Evolutionary conservation across 2,329 filamentous ascomycete genomes (phyloP), one percentile per base, ranked within the genome.

Genomic region (Penicillium capsulatum): DNA sequence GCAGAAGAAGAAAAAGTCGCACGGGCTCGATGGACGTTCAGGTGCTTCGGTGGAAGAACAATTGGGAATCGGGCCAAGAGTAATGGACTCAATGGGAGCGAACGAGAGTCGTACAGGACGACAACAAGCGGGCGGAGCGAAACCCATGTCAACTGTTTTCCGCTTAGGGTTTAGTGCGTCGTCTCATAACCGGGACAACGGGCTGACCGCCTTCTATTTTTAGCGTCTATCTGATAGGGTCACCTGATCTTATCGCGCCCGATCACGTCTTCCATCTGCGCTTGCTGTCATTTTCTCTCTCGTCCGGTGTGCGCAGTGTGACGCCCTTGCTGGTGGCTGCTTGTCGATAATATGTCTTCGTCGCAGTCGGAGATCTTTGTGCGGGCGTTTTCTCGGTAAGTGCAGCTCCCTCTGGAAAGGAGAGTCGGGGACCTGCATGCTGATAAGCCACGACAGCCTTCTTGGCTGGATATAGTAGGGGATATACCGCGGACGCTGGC

Each of bases 381-480:
- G 26, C 64, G 51, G 44, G 65, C 64, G 13, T 44, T 71, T 28
- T 72, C 69, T 20, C 66, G 66, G 68, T 71, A 63, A 40, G 41
- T 52, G 14, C 24, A 19, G 22, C 34, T 24, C 22, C 17, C 13
- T 16, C 16, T 11, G n/a, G 24, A n/a, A n/a, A n/a, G n/a, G 7
- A 28, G n/a, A 24, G n/a, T 14, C 9, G 26, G 22, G 22, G 19
- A 14, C 16, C 27, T 29, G 7, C 4, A 20, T 16, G 19, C 37
- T 40, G 31, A 40, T 24, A 31, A 42, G 41, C 38, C 79, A 22
- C 29, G 19, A 76, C 35, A 75, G 71, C 58, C 58, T 84, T 20
- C 78, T 86, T 53, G 85, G 85, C 64, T 89, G 85, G 31, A 22
- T 24, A 38, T 38, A 45, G 42, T 38, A 45, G 22, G 42, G 38